Evolutionary conservation across 257 asterid species (phyloP).

Genomic region (Solanum virginianum): DNA sequence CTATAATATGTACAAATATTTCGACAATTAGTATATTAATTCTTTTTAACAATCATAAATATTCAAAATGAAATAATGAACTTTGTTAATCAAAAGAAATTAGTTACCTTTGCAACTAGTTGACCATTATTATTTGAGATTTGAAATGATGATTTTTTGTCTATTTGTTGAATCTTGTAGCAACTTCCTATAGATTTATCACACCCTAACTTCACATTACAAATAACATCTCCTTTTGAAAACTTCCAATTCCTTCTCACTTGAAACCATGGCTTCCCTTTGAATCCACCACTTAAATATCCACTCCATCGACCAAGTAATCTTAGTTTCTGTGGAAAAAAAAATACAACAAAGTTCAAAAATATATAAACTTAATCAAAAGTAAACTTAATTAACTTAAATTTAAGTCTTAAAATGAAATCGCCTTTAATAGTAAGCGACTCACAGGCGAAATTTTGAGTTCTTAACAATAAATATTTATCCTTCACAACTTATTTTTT

Average conservation of each 20-base stretch:
- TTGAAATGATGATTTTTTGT: conserved; percentile 33
- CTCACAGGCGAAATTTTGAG: no score
- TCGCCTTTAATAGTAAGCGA: background rate
- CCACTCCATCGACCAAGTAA: conserved; percentile 43
- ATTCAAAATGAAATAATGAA: background rate
- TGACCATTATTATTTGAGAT: conserved; percentile 29
- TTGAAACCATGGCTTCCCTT: background rate
- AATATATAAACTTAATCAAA: background rate
- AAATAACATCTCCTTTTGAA: conserved; percentile 12
- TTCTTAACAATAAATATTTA: no score
- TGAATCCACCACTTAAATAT: conserved; percentile 11
- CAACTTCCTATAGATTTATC: conserved; percentile 10
- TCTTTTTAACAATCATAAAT: background rate
- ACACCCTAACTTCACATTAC: conserved; percentile 21
- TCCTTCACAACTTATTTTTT: no score
- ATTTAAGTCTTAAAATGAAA: background rate
- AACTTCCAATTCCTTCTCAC: conserved; percentile 22
- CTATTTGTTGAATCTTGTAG: conserved; percentile 24
- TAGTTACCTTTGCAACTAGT: conserved; percentile 46
- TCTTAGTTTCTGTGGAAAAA: conserved; percentile 24
- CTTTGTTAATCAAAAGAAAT: background rate
- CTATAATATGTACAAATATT: conserved; percentile 16
- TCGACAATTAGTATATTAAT: background rate
- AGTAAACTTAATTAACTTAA: background rate
- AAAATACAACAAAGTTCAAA: background rate